These are phyloP conservation scores for Tricholoma flavovirens DNA, from an alignment of 768 basidiomycete species.

Conservation along the genomic window DNA sequence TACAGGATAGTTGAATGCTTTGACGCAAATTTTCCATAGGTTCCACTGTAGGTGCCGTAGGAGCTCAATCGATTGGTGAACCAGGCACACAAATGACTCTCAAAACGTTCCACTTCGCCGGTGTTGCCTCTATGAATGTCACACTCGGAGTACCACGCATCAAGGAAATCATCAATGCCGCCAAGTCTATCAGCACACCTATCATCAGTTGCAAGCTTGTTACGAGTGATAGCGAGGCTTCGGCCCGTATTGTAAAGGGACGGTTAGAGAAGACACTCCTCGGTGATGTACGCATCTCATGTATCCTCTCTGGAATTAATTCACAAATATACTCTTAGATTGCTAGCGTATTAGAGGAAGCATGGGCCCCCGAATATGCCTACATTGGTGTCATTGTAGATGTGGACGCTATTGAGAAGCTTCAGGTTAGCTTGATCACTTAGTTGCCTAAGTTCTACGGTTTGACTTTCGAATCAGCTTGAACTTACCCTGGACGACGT, in stretches of 20 bases:
- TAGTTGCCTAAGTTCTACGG: not conserved
- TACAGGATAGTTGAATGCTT: not conserved
- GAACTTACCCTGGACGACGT: constrained; percentile 91
- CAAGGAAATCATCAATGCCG: constrained; percentile 99
- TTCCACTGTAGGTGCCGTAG: constrained; percentile 97
- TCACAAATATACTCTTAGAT: constrained; percentile 44
- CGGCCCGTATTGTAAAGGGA: constrained; percentile 96
- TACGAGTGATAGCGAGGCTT: constrained; percentile 79
- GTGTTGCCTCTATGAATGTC: constrained; percentile 99
- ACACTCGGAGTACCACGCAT: constrained; percentile 99
- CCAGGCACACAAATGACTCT: constrained; percentile 99
- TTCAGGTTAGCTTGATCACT: constrained; percentile 53
- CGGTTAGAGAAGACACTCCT: constrained; percentile 92
- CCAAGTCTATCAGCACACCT: constrained; percentile 95
- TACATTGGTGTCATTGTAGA: constrained; percentile 94
- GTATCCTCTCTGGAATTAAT: not conserved
- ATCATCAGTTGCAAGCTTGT: constrained; percentile 97
- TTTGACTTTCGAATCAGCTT: constrained; percentile 42
- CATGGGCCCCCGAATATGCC: constrained; percentile 89
- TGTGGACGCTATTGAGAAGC: constrained; percentile 76
- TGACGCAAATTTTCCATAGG: constrained; percentile 38
- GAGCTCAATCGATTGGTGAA: constrained; percentile 98
- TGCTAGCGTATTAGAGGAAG: constrained; percentile 89
- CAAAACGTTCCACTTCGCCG: constrained; percentile 99
- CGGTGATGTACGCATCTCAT: constrained; percentile 64